Evolutionary conservation across 495 filamentous ascomycete genomes (phyloP), one percentile per base, ranked within the genome.

Genomic region (Aspergillus avenaceus): DNA sequence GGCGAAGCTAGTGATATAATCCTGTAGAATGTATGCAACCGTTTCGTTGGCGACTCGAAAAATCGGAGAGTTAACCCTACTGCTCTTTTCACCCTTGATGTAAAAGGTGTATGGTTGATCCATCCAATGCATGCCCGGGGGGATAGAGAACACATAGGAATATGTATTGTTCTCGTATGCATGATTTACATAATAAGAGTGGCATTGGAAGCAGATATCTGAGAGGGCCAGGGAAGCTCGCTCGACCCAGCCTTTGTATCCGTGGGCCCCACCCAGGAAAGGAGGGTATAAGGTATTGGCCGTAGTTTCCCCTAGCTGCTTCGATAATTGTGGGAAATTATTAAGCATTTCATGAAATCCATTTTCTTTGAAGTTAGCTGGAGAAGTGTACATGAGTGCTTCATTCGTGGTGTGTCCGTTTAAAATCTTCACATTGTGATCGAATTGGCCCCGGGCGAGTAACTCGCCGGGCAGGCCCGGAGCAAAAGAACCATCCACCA

Each of bases 71-170:
- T 77, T 76, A 62, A 38, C 16, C 16, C 8, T 5, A 19, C 14
- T n/a, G n/a, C n/a, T 13, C 34, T 38, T 19, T 38, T 8, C 13
- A 19, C 16, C 34, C 16, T 38, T 19, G 34, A 38, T 38, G 34
- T 86, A 85, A 7, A 80, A 75, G 0, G 76, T 80, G 54, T 88
- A 85, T 0, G 76, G 68, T 1, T 82, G 76, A 22, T 86, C 86
- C 3, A 77, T 48, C 5, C 84, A 84, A 41, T 76, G 59, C 0
- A 69, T 54, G 4, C 66, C 83, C 0, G 85, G 82, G 6, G 78
- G 72, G 41, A 87, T 68, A 54, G 69, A 75, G 62, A 87, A 88
- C 13, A 75, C 56, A 58, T 87, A 88, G 4, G 72, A 64, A 56
- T 77, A 84, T 1, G 78, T 55, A 55, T 81, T 79, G 21, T 38